Base-by-base conservation (phyloP, 768 basidiomycete genomes). In the Trametes villosa region DNA sequence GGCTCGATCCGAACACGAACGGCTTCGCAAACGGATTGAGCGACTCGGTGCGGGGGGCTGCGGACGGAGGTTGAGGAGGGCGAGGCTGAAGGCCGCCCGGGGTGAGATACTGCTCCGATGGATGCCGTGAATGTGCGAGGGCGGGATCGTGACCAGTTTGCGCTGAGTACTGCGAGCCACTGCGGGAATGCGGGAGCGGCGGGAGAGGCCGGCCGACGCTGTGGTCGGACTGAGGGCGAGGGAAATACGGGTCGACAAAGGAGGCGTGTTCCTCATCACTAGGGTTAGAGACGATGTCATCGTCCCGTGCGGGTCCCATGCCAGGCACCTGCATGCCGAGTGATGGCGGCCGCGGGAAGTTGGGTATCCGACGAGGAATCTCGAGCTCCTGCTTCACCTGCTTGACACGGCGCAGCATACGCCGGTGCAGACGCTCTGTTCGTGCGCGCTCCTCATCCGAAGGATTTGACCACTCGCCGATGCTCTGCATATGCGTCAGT, bases 391-490 rank as follows among this genome's bases (percentile, higher is more conserved):
- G 81, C 12, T 70, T 65, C 6, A 67, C 55, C 40, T 72, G 66
- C 75, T 76, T 62, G 68, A 73, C 65, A 20, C 84, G 83, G 34
- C 83, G 83, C 57, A 84, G 69, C 57, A 83, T 72, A 38, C 89
- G 85, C 45, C 87, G 84, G 42, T 88, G 84, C 45, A 83, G 73
- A 30, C 90, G 85, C 30, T 81, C 75, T 63, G 86, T 86, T 22
- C 91, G 84, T 4, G 88, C 91, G 29, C 88, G 83, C 69, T 94
- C 92, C 73, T 94, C 92, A 68, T 94, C 92, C 26, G 92, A 94
- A 18, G 92, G 92, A 68, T 94, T 94, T 24, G 92, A 94, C 83
- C 84, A 94, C 75, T 94, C 92, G 27, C 91, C 91, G 49, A 92
- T 87, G 66, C 90, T 92, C 87, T 91, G 77, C 65, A 74, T 50